These are phyloP conservation scores for Ananas comosus DNA, from an alignment of 176 grass and related monocot species.

Conservation along the genomic window DNA sequence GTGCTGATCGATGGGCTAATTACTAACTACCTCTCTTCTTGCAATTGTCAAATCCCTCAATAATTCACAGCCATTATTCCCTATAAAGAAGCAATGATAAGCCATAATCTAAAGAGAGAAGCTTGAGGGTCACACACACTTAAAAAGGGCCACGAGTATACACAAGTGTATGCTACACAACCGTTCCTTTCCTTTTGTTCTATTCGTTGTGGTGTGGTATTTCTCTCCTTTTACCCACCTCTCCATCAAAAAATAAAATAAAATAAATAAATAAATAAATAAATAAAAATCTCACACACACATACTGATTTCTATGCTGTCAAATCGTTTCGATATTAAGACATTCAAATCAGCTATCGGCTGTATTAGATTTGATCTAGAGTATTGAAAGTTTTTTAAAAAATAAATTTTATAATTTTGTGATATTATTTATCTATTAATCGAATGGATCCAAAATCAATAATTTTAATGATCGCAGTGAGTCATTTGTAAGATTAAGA, in stretches of 20 bases:
- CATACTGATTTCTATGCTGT: too few relatives aligned
- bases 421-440: too few relatives aligned
- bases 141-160: constrained; percentile 9
- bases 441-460: too few relatives aligned
- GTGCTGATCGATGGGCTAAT: not conserved
- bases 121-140: constrained; percentile 7
- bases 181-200: not conserved
- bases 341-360: too few relatives aligned
- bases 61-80: not conserved
- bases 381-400: too few relatives aligned
- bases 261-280: too few relatives aligned
- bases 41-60: not conserved
- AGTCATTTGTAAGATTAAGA: too few relatives aligned
- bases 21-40: not conserved
- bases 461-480: too few relatives aligned
- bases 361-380: too few relatives aligned
- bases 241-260: not conserved
- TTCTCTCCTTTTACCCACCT: not conserved
- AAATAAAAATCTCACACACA: too few relatives aligned
- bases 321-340: too few relatives aligned
- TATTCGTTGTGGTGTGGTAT: not conserved
- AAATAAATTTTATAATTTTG: too few relatives aligned
- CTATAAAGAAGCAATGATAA: constrained; percentile 3
- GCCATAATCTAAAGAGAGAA: constrained; percentile 1
- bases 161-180: not conserved